Evolutionary conservation across 1,284 basidiomycete species (phyloP).

Genomic region (Grifola frondosa): DNA sequence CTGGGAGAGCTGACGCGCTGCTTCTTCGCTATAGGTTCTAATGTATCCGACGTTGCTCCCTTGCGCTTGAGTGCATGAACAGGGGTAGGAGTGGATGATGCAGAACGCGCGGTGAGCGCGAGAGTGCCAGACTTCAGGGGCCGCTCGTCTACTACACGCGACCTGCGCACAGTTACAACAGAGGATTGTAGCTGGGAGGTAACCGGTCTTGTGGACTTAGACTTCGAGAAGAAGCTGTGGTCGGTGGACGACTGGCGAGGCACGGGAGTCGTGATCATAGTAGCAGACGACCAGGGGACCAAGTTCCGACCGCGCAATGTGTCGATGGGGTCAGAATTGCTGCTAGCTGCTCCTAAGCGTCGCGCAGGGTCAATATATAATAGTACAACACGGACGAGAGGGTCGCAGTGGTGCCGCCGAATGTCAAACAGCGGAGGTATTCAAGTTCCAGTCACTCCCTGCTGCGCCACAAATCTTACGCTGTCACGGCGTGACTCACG

Average conservation of each 20-base stretch:
- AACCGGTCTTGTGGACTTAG: slow-evolving; percentile 19
- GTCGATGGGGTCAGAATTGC: no score
- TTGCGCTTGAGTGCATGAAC: slow-evolving; percentile 16
- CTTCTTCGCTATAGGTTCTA: slow-evolving; percentile 21
- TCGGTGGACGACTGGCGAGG: slow-evolving; percentile 17
- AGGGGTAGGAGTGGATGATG: slow-evolving; percentile 14
- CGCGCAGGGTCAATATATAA: no score
- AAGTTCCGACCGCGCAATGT: no score
- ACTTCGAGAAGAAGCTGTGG: slow-evolving; percentile 31
- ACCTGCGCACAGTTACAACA: slow-evolving; percentile 27
- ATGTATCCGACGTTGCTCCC: slow-evolving; percentile 6
- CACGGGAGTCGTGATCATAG: slow-evolving; percentile 20
- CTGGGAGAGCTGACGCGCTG: slow-evolving; percentile 23
- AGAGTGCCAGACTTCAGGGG: slow-evolving; percentile 16
- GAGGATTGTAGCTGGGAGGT: no score
- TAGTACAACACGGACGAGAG: no score
- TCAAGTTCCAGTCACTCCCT: no score
- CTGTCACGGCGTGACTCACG: no score
- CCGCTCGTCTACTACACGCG: slow-evolving; percentile 27
- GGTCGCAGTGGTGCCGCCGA: no score
- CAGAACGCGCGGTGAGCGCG: slow-evolving; percentile 24
- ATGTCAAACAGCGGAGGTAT: no score
- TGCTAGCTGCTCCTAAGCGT: no score
- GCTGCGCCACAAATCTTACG: no score
- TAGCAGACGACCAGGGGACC: no score